These are phyloP conservation scores for Penicillium goetzii DNA, from an alignment of 495 filamentous ascomycete species.

Conservation along the genomic window DNA sequence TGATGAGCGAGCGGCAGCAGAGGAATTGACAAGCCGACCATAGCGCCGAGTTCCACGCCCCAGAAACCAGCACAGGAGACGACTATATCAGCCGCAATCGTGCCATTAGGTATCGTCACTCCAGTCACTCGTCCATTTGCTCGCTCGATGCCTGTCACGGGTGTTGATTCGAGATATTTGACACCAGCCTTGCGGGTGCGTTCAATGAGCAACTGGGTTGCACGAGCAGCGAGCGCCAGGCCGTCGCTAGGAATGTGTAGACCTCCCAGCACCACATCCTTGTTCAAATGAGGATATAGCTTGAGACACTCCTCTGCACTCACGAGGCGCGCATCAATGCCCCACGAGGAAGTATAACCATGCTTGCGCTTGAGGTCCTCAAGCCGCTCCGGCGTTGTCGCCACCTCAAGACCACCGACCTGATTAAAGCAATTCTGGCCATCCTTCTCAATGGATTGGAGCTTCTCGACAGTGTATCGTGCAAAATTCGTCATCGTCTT, in stretches of 20 bases:
- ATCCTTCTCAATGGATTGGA: slow-evolving; percentile 46
- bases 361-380: slow-evolving; percentile 56
- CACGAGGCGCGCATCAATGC: slow-evolving; percentile 48
- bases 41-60: slow-evolving; percentile 56
- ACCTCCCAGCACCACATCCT: slow-evolving; percentile 50
- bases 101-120: slow-evolving; percentile 44
- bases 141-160: slow-evolving; percentile 50
- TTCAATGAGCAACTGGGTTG: slow-evolving; percentile 53
- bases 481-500: slow-evolving; percentile 56
- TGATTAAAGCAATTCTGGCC: slow-evolving; percentile 53
- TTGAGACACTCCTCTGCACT: slow-evolving; percentile 46
- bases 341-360: slow-evolving; percentile 53
- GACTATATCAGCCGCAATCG: slow-evolving; percentile 51
- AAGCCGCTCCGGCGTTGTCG: slow-evolving; percentile 52
- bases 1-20: slow-evolving; percentile 56
- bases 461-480: slow-evolving; percentile 53
- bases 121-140: slow-evolving; percentile 43
- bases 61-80: slow-evolving; percentile 59
- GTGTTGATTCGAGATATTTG: slow-evolving; percentile 47
- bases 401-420: slow-evolving; percentile 54
- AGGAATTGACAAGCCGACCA: slow-evolving; percentile 53
- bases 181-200: slow-evolving; percentile 52
- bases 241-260: slow-evolving; percentile 56
- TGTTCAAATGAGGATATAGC: slow-evolving; percentile 49
- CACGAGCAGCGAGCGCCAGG: slow-evolving; percentile 52